Conservation (phyloP, 1,284 basidiomycete species). For the Caloboletus inedulis region DNA sequence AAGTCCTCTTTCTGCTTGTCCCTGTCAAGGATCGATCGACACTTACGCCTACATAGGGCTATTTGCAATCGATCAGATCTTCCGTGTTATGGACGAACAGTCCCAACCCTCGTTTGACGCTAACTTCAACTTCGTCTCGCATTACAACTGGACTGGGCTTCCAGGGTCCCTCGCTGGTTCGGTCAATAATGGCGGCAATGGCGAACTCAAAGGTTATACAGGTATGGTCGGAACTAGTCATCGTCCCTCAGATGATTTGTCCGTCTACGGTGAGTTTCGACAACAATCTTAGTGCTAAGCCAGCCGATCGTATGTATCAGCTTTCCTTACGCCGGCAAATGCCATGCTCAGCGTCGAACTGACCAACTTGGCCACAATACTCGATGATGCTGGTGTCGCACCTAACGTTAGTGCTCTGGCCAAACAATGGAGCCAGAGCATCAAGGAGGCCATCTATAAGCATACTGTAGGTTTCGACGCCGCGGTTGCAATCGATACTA, state of each 20-base stretch:
- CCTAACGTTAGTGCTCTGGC: constrained; percentile 53
- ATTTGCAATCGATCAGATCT: constrained; percentile 66
- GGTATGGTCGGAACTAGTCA: constrained; percentile 72
- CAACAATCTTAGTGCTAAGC: background rate
- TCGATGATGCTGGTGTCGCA: constrained; percentile 49
- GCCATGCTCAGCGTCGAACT: constrained; percentile 78
- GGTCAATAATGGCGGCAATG: constrained; percentile 64
- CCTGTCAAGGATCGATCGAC: background rate
- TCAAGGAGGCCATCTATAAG: constrained; percentile 61
- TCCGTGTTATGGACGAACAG: constrained; percentile 73
- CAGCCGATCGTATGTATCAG: constrained; percentile 33
- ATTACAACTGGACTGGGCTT: constrained; percentile 77
- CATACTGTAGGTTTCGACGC: constrained; percentile 45
- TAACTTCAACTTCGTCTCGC: constrained; percentile 68
- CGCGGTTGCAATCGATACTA: background rate
- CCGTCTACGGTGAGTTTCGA: constrained; percentile 52
- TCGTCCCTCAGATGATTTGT: constrained; percentile 72
- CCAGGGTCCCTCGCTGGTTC: constrained; percentile 54
- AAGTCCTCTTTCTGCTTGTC: constrained; percentile 19
- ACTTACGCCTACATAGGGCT: constrained; percentile 45
- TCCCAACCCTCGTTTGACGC: constrained; percentile 68
- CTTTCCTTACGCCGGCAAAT: constrained; percentile 73
- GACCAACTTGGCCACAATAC: constrained; percentile 53
- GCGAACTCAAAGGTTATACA: constrained; percentile 65
- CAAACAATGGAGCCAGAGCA: constrained; percentile 55